These are phyloP conservation scores for Corylus americana DNA, from an alignment of 306 rosid species.

Conservation along the genomic window DNA sequence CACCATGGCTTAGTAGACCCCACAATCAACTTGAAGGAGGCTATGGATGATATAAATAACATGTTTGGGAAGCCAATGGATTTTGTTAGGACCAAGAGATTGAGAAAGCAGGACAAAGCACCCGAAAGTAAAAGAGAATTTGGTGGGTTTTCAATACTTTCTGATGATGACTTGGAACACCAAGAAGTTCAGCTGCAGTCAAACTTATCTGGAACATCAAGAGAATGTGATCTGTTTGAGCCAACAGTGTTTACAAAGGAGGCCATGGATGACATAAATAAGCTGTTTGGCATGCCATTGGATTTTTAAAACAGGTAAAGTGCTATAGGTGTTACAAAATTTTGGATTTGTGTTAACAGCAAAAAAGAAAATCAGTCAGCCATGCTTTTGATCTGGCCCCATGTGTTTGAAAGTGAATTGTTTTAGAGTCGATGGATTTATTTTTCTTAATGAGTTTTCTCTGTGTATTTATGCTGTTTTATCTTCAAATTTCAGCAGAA, in stretches of 20 bases:
- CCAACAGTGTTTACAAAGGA: slow-evolving; percentile 77
- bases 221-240: slow-evolving; percentile 67
- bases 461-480: background rate
- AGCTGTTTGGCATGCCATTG: slow-evolving; percentile 86
- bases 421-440: background rate
- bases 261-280: slow-evolving; percentile 87
- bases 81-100: slow-evolving; percentile 66
- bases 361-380: background rate
- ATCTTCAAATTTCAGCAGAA: slow-evolving; percentile 2
- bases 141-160: slow-evolving; percentile 78
- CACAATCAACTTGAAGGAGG: slow-evolving; percentile 89
- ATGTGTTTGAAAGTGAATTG: background rate
- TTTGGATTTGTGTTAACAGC: slow-evolving; percentile 5
- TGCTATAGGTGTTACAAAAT: background rate
- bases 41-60: slow-evolving; percentile 92
- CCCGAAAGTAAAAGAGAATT: slow-evolving; percentile 39
- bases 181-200: slow-evolving; percentile 40
- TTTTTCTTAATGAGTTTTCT: background rate
- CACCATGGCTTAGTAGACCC: slow-evolving; percentile 98
- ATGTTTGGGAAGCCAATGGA: slow-evolving; percentile 97
- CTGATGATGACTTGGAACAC: slow-evolving; percentile 62
- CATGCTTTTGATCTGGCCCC: background rate
- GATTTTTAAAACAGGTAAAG: slow-evolving; percentile 42
- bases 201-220: slow-evolving; percentile 41
- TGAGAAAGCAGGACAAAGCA: slow-evolving; percentile 55